Percentiles rank a stretch among this genome's conserved stretches.
These are phyloP conservation scores for Daldinia vernicosa DNA, from an alignment of 495 filamentous ascomycete species.

Conservation along the genomic window DNA sequence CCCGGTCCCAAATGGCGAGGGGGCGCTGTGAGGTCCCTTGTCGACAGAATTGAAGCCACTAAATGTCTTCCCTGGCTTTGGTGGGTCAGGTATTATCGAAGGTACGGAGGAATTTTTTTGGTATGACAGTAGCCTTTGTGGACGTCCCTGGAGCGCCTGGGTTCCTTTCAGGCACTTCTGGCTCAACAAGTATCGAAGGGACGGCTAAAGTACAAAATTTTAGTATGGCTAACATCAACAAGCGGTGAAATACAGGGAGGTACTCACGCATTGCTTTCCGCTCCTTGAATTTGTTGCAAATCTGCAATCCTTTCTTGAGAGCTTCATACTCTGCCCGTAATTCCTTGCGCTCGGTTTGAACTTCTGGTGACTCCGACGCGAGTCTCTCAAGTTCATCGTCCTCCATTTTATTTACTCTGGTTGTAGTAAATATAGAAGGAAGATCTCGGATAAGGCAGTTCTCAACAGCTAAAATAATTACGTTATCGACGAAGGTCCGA, in stretches of 20 bases:
- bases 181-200: not conserved
- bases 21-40: too few relatives aligned
- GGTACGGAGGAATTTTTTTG: not conserved
- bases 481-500: slow-evolving; percentile 49
- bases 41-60: too few relatives aligned
- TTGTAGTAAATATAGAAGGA: slow-evolving; percentile 33
- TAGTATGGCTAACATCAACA: not conserved
- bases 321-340: slow-evolving; percentile 29
- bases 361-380: slow-evolving; percentile 36
- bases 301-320: slow-evolving; percentile 39
- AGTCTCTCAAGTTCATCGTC: slow-evolving; percentile 30
- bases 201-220: not conserved
- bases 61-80: not conserved
- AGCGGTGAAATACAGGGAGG: not conserved
- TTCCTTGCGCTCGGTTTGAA: slow-evolving; percentile 24
- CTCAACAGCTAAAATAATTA: slow-evolving; percentile 47
- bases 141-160: too few relatives aligned
- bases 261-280: slow-evolving; percentile 18
- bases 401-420: slow-evolving; percentile 31
- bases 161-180: not conserved
- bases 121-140: not conserved
- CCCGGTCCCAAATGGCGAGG: too few relatives aligned
- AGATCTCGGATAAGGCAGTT: slow-evolving; percentile 43
- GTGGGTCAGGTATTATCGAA: not conserved
- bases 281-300: slow-evolving; percentile 39